These are phyloP conservation scores for Chaetomium globosum DNA, from an alignment of 2,329 filamentous ascomycete species.

Conservation along the genomic window DNA sequence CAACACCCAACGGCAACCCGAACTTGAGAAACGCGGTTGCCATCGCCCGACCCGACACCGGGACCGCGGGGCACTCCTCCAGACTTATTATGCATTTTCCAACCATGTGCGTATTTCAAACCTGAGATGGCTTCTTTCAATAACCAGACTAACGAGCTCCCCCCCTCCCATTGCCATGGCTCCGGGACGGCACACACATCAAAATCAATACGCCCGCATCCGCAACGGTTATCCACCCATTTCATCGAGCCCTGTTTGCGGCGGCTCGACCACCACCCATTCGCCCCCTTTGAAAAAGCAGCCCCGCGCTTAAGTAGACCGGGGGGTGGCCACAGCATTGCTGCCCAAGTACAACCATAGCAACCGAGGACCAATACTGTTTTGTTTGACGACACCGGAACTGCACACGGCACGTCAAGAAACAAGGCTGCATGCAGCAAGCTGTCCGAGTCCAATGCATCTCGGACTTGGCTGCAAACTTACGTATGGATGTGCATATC, in stretches of 20 bases:
- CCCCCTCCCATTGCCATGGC: background rate
- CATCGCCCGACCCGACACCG: conserved; percentile 9
- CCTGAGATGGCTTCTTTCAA: background rate
- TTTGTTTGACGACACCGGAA: background rate
- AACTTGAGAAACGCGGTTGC: background rate
- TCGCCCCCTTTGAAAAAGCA: background rate
- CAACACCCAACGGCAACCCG: conserved; percentile 15
- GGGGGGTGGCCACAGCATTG: conserved; percentile 11
- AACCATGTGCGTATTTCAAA: background rate
- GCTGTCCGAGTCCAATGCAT: conserved; percentile 12
- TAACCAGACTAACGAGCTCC: background rate
- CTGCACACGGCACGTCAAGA: conserved; percentile 11
- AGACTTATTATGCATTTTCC: background rate
- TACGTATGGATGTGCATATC: background rate
- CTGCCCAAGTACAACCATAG: conserved; percentile 17
- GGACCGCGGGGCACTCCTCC: background rate
- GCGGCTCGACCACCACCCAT: background rate
- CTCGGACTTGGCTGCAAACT: background rate
- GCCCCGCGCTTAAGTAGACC: conserved; percentile 5
- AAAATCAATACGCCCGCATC: background rate
- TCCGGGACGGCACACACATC: background rate
- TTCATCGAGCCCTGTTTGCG: background rate
- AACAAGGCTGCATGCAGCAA: conserved; percentile 28
- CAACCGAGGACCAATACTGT: background rate
- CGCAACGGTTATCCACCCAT: background rate